These are phyloP conservation scores for Paxillus rubicundulus DNA, from an alignment of 768 basidiomycete genomes.

Conservation along the genomic window DNA sequence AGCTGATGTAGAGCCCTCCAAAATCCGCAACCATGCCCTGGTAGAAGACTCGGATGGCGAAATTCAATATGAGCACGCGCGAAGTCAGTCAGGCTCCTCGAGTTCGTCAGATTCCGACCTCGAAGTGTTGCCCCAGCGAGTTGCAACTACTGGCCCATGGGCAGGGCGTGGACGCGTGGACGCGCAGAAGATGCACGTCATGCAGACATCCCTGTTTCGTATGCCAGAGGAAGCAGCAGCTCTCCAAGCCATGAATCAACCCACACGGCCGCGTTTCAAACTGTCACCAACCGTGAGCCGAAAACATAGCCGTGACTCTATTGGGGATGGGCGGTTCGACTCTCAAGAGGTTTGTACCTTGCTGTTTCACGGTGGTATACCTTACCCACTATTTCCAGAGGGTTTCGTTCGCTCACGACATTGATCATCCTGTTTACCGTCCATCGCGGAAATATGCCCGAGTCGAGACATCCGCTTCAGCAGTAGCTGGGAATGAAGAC, in stretches of 20 bases:
- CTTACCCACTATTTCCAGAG: slow-evolving; percentile 44
- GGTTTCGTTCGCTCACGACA: slow-evolving; percentile 73
- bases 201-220: slow-evolving; percentile 87
- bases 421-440: slow-evolving; percentile 62
- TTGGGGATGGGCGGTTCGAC: slow-evolving; percentile 66
- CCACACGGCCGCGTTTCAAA: slow-evolving; percentile 34
- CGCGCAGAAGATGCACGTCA: slow-evolving; percentile 85
- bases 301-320: slow-evolving; percentile 78
- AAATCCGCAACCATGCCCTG: slow-evolving; percentile 43
- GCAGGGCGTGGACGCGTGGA: slow-evolving; percentile 75
- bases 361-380: not conserved
- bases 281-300: slow-evolving; percentile 45
- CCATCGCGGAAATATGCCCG: slow-evolving; percentile 82
- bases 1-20: slow-evolving; percentile 22
- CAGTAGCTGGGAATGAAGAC: slow-evolving; percentile 61
- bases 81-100: slow-evolving; percentile 35
- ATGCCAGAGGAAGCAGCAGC: slow-evolving; percentile 71
- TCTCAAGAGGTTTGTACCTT: slow-evolving; percentile 52
- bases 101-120: slow-evolving; percentile 23
- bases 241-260: slow-evolving; percentile 51
- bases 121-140: slow-evolving; percentile 19
- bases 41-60: slow-evolving; percentile 57
- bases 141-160: slow-evolving; percentile 64
- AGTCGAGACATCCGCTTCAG: slow-evolving; percentile 66
- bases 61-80: slow-evolving; percentile 42